Percentiles rank a stretch among this genome's conserved stretches.
phyloP scores from a whole-genome alignment of 108 stramenopile species.

The Skeletonema potamos region DNA sequence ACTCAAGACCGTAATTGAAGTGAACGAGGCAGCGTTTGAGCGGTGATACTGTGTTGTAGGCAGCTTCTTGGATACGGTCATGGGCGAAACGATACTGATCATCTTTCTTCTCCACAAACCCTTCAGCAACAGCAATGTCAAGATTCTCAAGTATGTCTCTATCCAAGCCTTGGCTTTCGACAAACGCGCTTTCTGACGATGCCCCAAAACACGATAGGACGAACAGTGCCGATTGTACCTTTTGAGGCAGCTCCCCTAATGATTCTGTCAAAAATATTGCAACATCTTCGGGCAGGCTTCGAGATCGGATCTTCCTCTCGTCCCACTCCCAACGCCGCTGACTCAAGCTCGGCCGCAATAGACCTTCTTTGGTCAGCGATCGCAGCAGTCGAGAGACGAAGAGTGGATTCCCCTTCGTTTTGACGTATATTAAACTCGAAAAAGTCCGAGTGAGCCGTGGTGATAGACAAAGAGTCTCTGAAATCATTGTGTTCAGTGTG shows the following conservation, averaged over 20 bases:
- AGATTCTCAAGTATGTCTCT: background rate
- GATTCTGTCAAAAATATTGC: background rate
- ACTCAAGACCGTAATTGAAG: background rate
- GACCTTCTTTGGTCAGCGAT: background rate
- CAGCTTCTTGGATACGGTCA: no score
- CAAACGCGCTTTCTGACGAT: background rate
- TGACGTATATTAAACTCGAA: conserved; percentile 2
- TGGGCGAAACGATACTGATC: background rate
- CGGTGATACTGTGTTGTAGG: background rate
- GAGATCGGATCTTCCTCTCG: background rate
- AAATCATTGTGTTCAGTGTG: background rate
- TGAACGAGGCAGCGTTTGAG: background rate
- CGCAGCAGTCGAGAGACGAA: conserved; percentile 2
- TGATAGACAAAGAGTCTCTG: conserved; percentile 2
- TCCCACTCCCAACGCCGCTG: background rate
- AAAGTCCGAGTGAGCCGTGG: conserved; percentile 3
- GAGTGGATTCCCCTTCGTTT: conserved; percentile 19
- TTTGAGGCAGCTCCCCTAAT: background rate
- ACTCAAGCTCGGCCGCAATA: background rate
- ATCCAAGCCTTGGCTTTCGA: conserved; percentile 6
- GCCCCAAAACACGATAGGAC: conserved; percentile 12
- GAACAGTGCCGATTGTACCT: background rate
- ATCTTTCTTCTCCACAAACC: conserved; percentile 5
- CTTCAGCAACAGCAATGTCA: conserved; percentile 2
- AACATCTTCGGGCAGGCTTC: background rate